These are phyloP conservation scores for Penicillium cataractarum DNA, from an alignment of 495 filamentous ascomycete genomes.

Conservation along the genomic window DNA sequence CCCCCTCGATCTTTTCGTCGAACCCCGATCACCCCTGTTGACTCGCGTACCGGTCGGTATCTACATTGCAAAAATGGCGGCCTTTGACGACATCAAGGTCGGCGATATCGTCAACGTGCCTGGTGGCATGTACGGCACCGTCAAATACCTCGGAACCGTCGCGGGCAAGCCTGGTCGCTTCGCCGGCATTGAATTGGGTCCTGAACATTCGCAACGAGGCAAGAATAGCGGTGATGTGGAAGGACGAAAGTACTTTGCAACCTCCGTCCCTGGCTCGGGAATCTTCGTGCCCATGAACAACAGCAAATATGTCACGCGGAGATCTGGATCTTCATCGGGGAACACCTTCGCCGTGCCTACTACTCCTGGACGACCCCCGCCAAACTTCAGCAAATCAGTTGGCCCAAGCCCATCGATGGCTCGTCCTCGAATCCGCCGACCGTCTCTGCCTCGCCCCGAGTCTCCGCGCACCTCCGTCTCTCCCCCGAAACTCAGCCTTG, in stretches of 20 bases:
- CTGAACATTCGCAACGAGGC: constrained; percentile 77
- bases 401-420: constrained; percentile 75
- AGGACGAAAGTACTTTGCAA: constrained; percentile 80
- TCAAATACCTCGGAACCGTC: constrained; percentile 87
- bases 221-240: constrained; percentile 98
- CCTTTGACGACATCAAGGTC: constrained; percentile 65
- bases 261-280: constrained; percentile 74
- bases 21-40: constrained; percentile 2
- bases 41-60: constrained; percentile 7
- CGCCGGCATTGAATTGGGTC: constrained; percentile 89
- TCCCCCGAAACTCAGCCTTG: constrained; percentile 59
- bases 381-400: constrained; percentile 82
- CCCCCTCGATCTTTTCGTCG: constrained; percentile 16
- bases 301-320: constrained; percentile 67
- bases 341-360: constrained; percentile 70
- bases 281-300: constrained; percentile 95
- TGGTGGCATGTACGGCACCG: constrained; percentile 87
- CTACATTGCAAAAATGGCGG: constrained; percentile 35
- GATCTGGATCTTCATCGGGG: constrained; percentile 48
- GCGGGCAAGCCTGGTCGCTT: constrained; percentile 89
- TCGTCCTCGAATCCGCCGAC: constrained; percentile 59
- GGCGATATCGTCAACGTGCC: constrained; percentile 94
- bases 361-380: constrained; percentile 55
- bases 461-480: constrained; percentile 61
- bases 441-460: constrained; percentile 83